These are phyloP conservation scores for Ceratobasidium sp. DNA, from an alignment of 1,284 basidiomycete species.

Conservation along the genomic window DNA sequence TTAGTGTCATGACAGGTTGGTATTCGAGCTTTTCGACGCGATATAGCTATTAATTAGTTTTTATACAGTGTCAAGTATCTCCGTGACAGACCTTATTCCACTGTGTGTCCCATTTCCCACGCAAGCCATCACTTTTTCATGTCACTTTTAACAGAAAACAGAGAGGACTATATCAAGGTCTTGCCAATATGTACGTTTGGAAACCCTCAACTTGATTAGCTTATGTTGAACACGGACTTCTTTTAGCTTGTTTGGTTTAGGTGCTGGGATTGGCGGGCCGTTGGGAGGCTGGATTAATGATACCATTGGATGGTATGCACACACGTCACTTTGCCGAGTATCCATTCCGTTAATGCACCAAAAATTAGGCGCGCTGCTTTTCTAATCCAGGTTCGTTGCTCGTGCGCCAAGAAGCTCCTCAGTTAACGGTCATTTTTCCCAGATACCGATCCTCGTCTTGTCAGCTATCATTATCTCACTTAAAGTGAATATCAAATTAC, in stretches of 20 bases:
- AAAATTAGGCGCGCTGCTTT: constrained; percentile 59
- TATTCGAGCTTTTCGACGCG: constrained; percentile 48
- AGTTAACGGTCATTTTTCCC: constrained; percentile 43
- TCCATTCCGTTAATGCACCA: constrained; percentile 7
- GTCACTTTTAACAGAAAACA: constrained; percentile 69
- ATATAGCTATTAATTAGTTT: neutral
- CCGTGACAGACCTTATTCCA: constrained; percentile 84
- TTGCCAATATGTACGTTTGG: constrained; percentile 80
- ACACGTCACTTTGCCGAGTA: constrained; percentile 6
- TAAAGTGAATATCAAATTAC: constrained; percentile 80
- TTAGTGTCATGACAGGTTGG: constrained; percentile 80
- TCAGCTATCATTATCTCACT: constrained; percentile 76
- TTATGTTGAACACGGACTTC: constrained; percentile 33
- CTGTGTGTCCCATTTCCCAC: constrained; percentile 66
- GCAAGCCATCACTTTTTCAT: neutral
- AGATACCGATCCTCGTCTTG: constrained; percentile 81
- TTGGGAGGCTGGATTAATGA: constrained; percentile 90
- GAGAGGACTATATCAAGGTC: constrained; percentile 89
- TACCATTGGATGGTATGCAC: constrained; percentile 80
- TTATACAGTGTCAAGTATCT: constrained; percentile 76
- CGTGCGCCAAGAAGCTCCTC: constrained; percentile 45
- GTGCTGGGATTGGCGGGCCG: constrained; percentile 89
- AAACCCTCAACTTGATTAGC: neutral
- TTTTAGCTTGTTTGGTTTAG: constrained; percentile 77
- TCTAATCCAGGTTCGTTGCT: constrained; percentile 69